phyloP scores from a whole-genome alignment of 192 early-diverging fungal species.

The Rhizophlyctis rosea region DNA sequence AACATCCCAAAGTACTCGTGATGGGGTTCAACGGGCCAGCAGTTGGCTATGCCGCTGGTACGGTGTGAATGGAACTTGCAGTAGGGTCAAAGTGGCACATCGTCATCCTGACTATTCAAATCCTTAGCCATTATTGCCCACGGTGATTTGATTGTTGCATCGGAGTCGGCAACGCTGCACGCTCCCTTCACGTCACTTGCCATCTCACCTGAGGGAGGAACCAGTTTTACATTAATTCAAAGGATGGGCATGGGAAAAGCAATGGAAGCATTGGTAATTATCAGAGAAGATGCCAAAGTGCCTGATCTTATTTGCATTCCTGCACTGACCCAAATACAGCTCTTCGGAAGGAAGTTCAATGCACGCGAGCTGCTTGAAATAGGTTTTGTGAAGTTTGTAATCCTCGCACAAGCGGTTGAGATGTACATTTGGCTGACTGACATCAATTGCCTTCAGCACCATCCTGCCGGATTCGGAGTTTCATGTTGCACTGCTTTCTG shows the following conservation, averaged over 20 bases:
- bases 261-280: constrained; percentile 28
- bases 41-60: constrained; percentile 25
- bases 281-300: not conserved
- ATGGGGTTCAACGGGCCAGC: constrained; percentile 31
- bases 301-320: too few species aligned
- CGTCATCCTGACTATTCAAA: not conserved
- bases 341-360: constrained; percentile 23
- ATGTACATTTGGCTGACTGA: not conserved
- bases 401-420: not conserved
- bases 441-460: not conserved
- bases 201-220: constrained; percentile 30
- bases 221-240: constrained; percentile 12
- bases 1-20: constrained; percentile 31
- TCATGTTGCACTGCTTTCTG: not conserved
- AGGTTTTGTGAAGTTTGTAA: constrained; percentile 26
- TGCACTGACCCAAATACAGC: too few species aligned
- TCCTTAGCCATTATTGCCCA: constrained; percentile 18
- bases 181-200: constrained; percentile 29
- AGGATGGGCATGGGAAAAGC: constrained; percentile 26
- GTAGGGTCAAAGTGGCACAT: not conserved
- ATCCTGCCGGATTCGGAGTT: constrained; percentile 15
- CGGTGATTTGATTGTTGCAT: constrained; percentile 31
- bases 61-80: not conserved
- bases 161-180: constrained; percentile 27
- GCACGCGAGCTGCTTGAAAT: constrained; percentile 18